A percentile compares a stretch with the other conserved stretches of the same genome.
These are phyloP conservation scores for Xanthoconium stramineum DNA, from an alignment of 768 basidiomycete genomes.

Conservation along the genomic window DNA sequence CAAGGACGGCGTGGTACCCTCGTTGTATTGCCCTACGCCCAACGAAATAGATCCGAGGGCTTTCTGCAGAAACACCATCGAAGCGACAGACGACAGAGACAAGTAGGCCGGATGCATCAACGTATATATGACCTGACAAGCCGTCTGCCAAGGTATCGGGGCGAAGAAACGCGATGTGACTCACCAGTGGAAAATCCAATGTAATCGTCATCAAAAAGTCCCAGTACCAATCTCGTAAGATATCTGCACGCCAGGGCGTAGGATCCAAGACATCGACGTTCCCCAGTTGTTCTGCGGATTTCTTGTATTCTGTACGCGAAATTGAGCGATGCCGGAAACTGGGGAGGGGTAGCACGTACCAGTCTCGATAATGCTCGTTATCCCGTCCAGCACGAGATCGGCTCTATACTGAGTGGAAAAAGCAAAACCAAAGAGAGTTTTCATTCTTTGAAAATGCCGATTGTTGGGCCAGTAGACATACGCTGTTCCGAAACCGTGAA, in stretches of 20 bases:
- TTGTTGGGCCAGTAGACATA: constrained; percentile 42
- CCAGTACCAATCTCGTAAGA: constrained; percentile 38
- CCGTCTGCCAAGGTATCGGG: neutral
- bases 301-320: constrained; percentile 34
- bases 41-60: constrained; percentile 20
- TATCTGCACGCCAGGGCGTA: constrained; percentile 9
- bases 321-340: neutral
- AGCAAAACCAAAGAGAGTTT: constrained; percentile 36
- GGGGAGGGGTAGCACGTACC: constrained; percentile 22
- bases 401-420: constrained; percentile 36
- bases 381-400: constrained; percentile 38
- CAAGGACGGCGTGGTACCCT: constrained; percentile 6
- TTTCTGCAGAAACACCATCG: constrained; percentile 36
- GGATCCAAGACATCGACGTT: constrained; percentile 30
- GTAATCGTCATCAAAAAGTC: constrained; percentile 27
- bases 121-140: constrained; percentile 23
- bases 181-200: constrained; percentile 36
- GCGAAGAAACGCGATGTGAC: neutral
- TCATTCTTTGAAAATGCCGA: constrained; percentile 35
- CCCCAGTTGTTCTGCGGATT: constrained; percentile 31
- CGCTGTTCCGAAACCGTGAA: constrained; percentile 21
- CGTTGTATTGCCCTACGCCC: constrained; percentile 12
- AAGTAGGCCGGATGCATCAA: constrained; percentile 21
- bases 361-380: constrained; percentile 25
- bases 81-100: constrained; percentile 29